A percentile compares a stretch with the other conserved stretches of the same genome.
Conservation (phyloP, 2,329 filamentous ascomycete genomes). For the Septoria linicola region DNA sequence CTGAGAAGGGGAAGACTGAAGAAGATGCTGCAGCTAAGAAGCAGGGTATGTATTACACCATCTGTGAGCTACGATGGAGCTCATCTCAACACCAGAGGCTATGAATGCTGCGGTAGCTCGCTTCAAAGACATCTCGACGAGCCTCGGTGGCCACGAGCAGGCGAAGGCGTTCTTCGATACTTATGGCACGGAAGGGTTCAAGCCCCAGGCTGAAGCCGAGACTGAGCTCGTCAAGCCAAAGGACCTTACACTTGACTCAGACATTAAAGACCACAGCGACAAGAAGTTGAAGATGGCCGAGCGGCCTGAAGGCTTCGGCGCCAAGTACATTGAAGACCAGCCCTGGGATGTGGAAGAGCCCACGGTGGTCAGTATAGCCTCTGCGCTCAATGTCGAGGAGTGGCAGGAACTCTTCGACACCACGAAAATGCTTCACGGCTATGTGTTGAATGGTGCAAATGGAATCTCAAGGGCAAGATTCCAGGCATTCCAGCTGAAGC, state of each 20-base stretch:
- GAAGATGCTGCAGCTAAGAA: too few relatives aligned
- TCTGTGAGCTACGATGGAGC: too few relatives aligned
- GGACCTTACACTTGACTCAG: background rate
- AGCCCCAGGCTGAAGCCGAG: background rate
- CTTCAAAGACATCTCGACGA: conserved; percentile 1
- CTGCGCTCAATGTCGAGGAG: background rate
- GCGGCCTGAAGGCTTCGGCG: background rate
- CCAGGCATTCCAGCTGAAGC: conserved; percentile 2
- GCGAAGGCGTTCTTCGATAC: background rate
- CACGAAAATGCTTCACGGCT: conserved; percentile 8
- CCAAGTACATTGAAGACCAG: background rate
- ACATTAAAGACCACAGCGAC: background rate
- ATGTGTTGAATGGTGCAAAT: background rate
- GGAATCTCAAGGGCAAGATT: background rate
- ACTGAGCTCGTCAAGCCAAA: background rate
- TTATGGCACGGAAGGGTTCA: conserved; percentile 1
- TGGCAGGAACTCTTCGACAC: background rate
- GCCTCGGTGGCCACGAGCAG: background rate
- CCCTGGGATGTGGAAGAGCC: conserved; percentile 3
- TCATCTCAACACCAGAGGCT: too few relatives aligned
- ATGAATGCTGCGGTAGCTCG: background rate
- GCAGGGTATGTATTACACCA: too few relatives aligned
- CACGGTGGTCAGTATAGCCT: background rate
- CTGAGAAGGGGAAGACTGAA: too few relatives aligned
- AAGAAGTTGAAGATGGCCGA: background rate